Evolutionary conservation across 2,329 filamentous ascomycete species (phyloP), one percentile per base, ranked within the genome.

Genomic region (Trichoderma gracile): DNA sequence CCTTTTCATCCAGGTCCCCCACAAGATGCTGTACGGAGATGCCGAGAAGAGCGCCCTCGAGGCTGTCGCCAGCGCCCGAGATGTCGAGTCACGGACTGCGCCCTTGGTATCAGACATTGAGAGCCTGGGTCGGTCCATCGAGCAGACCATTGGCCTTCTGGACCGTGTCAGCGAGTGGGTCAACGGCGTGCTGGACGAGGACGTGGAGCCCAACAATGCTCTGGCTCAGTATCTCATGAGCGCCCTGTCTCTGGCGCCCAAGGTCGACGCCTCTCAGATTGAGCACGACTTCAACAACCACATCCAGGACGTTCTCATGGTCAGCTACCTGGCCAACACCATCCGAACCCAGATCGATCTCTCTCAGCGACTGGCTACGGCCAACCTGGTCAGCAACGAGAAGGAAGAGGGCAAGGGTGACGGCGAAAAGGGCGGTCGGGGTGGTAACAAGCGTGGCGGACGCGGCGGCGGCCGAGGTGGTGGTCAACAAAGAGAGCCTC

Each of bases 201-300:
- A 96, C 77, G 87, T 89, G 67, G 87, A 91, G 76, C 93, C 94
- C 71, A 95, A 91, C 70, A 96, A 92, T 70, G 92, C 93, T 14
- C 83, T 99, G 64, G 95, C 93, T 70, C 96, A 99, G 80, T 96
- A 93, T 80, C 84, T 99, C 70, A 91, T 98, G 84, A 96, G 96
- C 78, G 89, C 94, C 45, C 86, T 99, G 68, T 93, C 91, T 53
- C 83, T 99, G 68, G 92, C 94, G 63, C 95, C 95, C 74, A 99
- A 98, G 85, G 95, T 98, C 67, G 92, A 97, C 73, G 83, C 89
- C 43, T 85, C 88, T 67, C 90, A 96, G 77, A 93, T 99, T 75
- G 95, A 99, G 84, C 86, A 90, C 76, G 93, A 98, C 83, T 99
- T 99, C 87, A 99, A 99, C 87, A 97, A 96, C 84, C 95, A 99